These are phyloP conservation scores for Pichia scutulata DNA, from an alignment of 805 yeast genomes.

Conservation along the genomic window DNA sequence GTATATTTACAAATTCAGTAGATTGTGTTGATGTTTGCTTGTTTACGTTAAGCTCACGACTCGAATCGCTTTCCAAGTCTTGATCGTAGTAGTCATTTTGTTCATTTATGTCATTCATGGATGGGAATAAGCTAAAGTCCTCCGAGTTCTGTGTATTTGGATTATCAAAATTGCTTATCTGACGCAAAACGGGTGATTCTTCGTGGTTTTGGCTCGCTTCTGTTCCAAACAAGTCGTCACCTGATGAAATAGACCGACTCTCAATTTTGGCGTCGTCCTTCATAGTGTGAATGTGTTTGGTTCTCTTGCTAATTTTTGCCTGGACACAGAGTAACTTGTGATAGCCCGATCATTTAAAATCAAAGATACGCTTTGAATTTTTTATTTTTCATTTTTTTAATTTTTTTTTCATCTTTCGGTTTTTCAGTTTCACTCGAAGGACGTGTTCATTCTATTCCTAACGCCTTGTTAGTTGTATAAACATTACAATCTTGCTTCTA, in stretches of 20 bases:
- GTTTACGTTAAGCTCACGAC: not conserved
- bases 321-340: too few species aligned
- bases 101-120: not conserved
- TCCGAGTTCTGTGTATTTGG: not conserved
- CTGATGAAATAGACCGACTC: not conserved
- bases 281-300: not conserved
- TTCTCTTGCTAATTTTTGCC: not conserved
- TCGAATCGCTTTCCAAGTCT: not conserved
- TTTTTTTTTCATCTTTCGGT: not conserved
- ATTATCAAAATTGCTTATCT: not conserved
- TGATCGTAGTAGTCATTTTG: not conserved
- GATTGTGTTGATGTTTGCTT: not conserved
- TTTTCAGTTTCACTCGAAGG: not conserved
- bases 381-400: not conserved
- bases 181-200: not conserved
- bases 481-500: not conserved
- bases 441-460: not conserved
- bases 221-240: not conserved
- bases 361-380: too few species aligned
- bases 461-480: not conserved
- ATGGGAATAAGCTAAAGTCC: not conserved
- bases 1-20: not conserved
- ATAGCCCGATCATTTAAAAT: too few species aligned
- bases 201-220: not conserved
- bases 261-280: not conserved